Base-by-base conservation (phyloP, 257 asterid species). In the Ophiorrhiza pumila region DNA sequence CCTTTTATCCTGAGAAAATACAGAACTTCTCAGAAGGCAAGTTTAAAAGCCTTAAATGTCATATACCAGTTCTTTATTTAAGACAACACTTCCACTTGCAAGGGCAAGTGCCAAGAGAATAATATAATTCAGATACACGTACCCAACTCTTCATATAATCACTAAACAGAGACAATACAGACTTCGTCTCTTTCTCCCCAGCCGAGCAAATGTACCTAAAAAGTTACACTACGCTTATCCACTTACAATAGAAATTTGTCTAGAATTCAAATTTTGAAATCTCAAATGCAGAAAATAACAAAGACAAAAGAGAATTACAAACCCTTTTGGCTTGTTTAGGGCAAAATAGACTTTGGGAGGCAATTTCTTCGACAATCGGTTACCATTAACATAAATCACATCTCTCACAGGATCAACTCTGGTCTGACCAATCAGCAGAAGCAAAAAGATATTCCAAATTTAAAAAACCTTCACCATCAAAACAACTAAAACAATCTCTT, bases 241-340 rank as follows among this genome's bases (percentile, higher is more conserved):
- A 57, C 77, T 75, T 12, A 73, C 27, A 76, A 42, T 41, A 35
- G 68, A 42, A 70, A 58, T 58, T 59, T 49, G 31, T 42, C 34
- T 34, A 70, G 47, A 66, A 35, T 23, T 4, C 12, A 59, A 50
- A 71, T 68, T 41, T 45, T 69, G 22, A 25, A 72, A 74, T 62
- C 49, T 68, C 77, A 56, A 62, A 25, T 22, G 65, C 42, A 50
- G 58, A 74, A 23, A 57, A 31, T 73, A 31, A 17, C 35, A 45
- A 72, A 55, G 69, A 67, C 73, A 31, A 71, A 29, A 67, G 46
- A 77, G 81, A 71, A 41, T 59, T 53, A 77, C 96, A 47, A 73
- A 94, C 99, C 99, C 99, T 83, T 95, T 95, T 22, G 99, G 99
- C 87, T 95, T 95, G 93, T 95, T 95, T 34, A 95, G 80, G 41